A percentile compares a stretch with the other conserved stretches of the same genome.
Conservation (phyloP, 164 flowering plant species). For the Magnolia sinica region DNA sequence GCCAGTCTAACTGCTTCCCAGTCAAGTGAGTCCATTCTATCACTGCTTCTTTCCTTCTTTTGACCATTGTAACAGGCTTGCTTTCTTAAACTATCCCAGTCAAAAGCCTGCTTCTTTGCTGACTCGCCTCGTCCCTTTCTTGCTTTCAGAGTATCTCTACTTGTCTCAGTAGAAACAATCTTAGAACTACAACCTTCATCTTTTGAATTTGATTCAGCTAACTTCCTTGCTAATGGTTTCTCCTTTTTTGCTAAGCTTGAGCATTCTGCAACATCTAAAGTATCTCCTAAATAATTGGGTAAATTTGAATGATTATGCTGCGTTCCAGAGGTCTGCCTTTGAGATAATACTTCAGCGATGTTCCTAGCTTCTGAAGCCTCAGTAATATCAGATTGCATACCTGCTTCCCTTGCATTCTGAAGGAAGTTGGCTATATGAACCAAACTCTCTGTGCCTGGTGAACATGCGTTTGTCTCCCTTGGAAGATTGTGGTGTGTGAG, state of each 20-base stretch:
- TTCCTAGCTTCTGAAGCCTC: constrained; percentile 12
- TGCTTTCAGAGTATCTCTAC: constrained; percentile 20
- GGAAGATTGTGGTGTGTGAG: not conserved
- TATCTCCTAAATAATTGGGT: constrained; percentile 14
- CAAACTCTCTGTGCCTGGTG: not conserved
- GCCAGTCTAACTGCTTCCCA: constrained; percentile 73
- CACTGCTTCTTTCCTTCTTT: constrained; percentile 34
- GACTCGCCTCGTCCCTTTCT: constrained; percentile 29
- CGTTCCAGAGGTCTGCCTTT: constrained; percentile 16
- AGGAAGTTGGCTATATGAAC: constrained; percentile 8
- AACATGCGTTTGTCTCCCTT: not conserved
- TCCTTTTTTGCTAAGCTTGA: constrained; percentile 5
- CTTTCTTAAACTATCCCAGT: constrained; percentile 78
- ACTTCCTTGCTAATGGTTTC: constrained; percentile 5
- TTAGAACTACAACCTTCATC: constrained; percentile 20
- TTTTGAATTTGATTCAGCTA: constrained; percentile 1
- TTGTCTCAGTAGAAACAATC: constrained; percentile 14
- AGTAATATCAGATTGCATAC: constrained; percentile 7
- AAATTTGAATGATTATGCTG: constrained; percentile 11
- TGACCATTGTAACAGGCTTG: constrained; percentile 29
- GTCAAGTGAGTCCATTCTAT: constrained; percentile 62
- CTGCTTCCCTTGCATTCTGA: constrained; percentile 20
- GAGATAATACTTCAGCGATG: constrained; percentile 10
- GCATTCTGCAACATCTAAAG: constrained; percentile 13
- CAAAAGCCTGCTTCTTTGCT: constrained; percentile 37